These are phyloP conservation scores for Phoma sp. DNA, from an alignment of 2,329 filamentous ascomycete species.

Conservation along the genomic window DNA sequence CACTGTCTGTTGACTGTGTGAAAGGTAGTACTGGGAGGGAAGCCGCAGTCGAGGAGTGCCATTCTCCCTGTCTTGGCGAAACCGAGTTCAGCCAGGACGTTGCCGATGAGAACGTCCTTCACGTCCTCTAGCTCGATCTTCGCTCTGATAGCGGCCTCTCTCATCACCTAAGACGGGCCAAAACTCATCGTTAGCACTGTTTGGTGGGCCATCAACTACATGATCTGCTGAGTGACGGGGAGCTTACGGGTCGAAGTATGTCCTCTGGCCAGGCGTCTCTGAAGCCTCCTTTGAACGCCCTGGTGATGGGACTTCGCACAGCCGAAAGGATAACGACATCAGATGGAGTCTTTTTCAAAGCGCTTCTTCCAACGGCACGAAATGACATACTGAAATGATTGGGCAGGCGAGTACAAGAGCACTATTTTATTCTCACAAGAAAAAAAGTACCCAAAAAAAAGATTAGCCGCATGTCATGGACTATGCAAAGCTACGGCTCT, in stretches of 20 bases:
- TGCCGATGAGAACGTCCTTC: slow-evolving; percentile 63
- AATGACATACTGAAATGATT: not conserved
- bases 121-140: slow-evolving; percentile 34
- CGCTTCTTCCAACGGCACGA: not conserved
- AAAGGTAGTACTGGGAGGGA: slow-evolving; percentile 84
- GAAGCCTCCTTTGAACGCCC: slow-evolving; percentile 88
- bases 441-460: too few relatives aligned
- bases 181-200: not conserved
- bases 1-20: slow-evolving; percentile 93
- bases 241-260: slow-evolving; percentile 68
- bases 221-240: not conserved
- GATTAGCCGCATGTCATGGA: not conserved
- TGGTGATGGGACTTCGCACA: slow-evolving; percentile 84
- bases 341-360: slow-evolving; percentile 83
- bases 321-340: slow-evolving; percentile 95
- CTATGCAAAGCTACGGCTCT: not conserved
- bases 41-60: slow-evolving; percentile 86
- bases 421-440: too few relatives aligned
- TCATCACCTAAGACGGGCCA: slow-evolving; percentile 26
- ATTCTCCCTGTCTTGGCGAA: slow-evolving; percentile 91
- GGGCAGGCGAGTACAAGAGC: too few relatives aligned
- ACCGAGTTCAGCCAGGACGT: slow-evolving; percentile 78
- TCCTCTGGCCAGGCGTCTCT: slow-evolving; percentile 93
- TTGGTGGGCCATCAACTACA: slow-evolving; percentile 1
- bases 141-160: slow-evolving; percentile 10